These are phyloP conservation scores for Chytriomyces confervae DNA, from an alignment of 192 early-diverging fungal genomes.

Conservation along the genomic window DNA sequence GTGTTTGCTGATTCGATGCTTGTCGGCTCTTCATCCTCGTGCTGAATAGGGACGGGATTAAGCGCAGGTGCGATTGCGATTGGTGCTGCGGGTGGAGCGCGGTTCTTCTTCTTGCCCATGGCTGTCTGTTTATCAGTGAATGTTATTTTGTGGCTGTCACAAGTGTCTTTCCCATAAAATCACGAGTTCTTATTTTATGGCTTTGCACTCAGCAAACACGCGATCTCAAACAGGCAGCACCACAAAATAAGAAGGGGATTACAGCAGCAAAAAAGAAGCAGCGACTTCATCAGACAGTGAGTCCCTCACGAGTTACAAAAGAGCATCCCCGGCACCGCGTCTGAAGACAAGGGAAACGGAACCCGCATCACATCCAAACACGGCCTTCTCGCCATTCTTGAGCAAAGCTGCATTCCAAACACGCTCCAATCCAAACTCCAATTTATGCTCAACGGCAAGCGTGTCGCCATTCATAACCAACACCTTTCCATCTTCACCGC, in stretches of 20 bases:
- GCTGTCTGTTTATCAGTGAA: too few species aligned
- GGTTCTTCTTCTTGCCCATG: not conserved
- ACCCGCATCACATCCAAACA: not conserved
- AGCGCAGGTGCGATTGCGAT: not conserved
- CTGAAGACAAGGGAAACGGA: not conserved
- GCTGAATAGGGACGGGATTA: too few species aligned
- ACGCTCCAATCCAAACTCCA: not conserved
- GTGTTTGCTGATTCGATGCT: not conserved
- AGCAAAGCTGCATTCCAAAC: not conserved
- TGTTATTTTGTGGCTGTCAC: too few species aligned
- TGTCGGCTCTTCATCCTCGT: not conserved
- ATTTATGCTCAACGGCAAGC: not conserved
- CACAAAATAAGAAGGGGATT: too few species aligned
- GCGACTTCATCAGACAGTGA: too few species aligned
- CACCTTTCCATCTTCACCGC: not conserved
- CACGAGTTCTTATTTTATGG: too few species aligned
- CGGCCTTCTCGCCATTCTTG: not conserved
- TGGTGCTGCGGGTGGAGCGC: not conserved
- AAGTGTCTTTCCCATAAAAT: too few species aligned
- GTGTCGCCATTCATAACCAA: not conserved
- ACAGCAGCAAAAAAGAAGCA: too few species aligned
- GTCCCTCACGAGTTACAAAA: too few species aligned
- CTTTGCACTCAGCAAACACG: too few species aligned
- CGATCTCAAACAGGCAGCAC: too few species aligned
- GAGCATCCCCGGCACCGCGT: too few species aligned